Percentiles rank a stretch among this genome's conserved stretches.
These are phyloP conservation scores for Waltiozyma sp. DNA, from an alignment of 1,139 yeast species.

Conservation along the genomic window DNA sequence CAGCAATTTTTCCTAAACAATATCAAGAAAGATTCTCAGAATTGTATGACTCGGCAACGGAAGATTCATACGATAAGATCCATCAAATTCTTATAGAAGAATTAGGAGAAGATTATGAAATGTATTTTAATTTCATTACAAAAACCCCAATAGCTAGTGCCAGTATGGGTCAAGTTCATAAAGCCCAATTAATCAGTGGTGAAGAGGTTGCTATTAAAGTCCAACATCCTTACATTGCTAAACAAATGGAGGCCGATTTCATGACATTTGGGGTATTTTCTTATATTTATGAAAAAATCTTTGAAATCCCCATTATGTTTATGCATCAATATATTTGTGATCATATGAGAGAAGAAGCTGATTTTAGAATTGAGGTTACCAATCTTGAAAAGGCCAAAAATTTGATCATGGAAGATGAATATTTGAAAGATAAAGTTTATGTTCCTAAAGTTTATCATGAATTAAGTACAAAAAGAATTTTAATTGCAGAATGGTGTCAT, in stretches of 20 bases:
- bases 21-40: slow-evolving; percentile 62
- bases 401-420: slow-evolving; percentile 25
- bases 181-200: slow-evolving; percentile 51
- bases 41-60: slow-evolving; percentile 64
- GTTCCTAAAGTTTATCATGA: slow-evolving; percentile 44
- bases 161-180: slow-evolving; percentile 93
- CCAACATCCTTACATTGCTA: slow-evolving; percentile 92
- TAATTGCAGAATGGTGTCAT: slow-evolving; percentile 69
- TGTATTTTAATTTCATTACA: slow-evolving; percentile 60
- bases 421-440: slow-evolving; percentile 28
- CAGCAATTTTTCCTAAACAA: slow-evolving; percentile 64
- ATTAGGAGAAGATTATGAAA: slow-evolving; percentile 68
- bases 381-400: slow-evolving; percentile 33
- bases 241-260: slow-evolving; percentile 84
- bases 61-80: slow-evolving; percentile 47
- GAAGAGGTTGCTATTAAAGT: slow-evolving; percentile 85
- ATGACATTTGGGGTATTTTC: slow-evolving; percentile 43
- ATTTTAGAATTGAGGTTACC: slow-evolving; percentile 43
- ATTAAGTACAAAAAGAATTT: slow-evolving; percentile 36
- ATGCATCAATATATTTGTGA: slow-evolving; percentile 48
- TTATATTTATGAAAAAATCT: slow-evolving; percentile 43
- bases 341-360: slow-evolving; percentile 49
- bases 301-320: slow-evolving; percentile 52
- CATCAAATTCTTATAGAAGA: slow-evolving; percentile 40
- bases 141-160: slow-evolving; percentile 95